Conservation (phyloP, 2,329 filamentous ascomycete species). For the Grosmannia penicillata region DNA sequence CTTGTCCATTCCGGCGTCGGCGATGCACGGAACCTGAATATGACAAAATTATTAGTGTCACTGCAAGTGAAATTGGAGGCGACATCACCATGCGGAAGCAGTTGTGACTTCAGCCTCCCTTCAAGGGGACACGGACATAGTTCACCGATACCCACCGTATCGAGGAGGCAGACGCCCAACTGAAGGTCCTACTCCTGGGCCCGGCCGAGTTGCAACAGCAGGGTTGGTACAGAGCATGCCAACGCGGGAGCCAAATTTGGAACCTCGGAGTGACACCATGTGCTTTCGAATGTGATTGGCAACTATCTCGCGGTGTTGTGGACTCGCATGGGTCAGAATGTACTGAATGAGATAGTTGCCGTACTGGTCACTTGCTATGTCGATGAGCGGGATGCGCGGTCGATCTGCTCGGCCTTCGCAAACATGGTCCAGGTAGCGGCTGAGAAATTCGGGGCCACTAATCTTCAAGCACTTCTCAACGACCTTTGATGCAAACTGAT, state of each 20-base stretch:
- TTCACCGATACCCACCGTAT: conserved; percentile 39
- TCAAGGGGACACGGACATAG: not conserved
- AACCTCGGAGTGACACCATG: conserved; percentile 96
- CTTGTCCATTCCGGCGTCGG: no score
- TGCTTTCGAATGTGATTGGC: conserved; percentile 93
- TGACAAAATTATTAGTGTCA: no score
- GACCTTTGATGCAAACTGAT: conserved; percentile 97
- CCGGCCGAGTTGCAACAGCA: conserved; percentile 74
- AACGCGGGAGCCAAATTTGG: conserved; percentile 95
- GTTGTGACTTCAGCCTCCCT: not conserved
- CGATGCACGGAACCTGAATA: no score
- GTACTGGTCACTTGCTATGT: conserved; percentile 97
- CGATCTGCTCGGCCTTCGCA: conserved; percentile 83
- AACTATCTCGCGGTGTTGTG: conserved; percentile 85
- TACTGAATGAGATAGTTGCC: conserved; percentile 98
- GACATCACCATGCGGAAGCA: not conserved
- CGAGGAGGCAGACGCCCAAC: conserved; percentile 46
- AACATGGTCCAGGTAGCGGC: conserved; percentile 84
- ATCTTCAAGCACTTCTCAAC: conserved; percentile 99
- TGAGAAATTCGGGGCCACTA: conserved; percentile 75
- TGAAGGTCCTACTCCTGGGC: conserved; percentile 60
- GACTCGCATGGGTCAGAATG: conserved; percentile 76
- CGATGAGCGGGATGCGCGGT: conserved; percentile 90
- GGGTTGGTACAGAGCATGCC: conserved; percentile 99
- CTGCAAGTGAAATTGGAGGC: not conserved